These are phyloP conservation scores for Mimosa pudica DNA, from an alignment of 306 rosid genomes.

Conservation along the genomic window DNA sequence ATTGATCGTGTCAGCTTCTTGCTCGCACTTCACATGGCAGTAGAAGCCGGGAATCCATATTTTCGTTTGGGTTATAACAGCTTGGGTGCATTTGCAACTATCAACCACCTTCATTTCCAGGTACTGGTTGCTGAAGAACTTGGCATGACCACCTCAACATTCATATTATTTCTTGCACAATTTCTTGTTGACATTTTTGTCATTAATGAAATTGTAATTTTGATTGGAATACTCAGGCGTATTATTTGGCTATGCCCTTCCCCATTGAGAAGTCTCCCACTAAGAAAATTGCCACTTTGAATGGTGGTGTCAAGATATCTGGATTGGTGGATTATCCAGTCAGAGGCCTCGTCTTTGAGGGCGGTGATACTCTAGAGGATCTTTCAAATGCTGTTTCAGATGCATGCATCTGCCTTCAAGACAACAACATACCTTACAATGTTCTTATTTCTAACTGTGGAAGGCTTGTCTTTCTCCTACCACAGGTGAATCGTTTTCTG, in stretches of 20 bases:
- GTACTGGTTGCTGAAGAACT: slow-evolving; percentile 35
- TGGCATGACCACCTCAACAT: neutral
- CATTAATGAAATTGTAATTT: neutral
- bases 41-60: slow-evolving; percentile 76
- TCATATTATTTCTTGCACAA: neutral
- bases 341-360: slow-evolving; percentile 84
- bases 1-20: slow-evolving; percentile 76
- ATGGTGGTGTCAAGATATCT: slow-evolving; percentile 60
- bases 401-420: slow-evolving; percentile 90
- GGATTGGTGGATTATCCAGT: slow-evolving; percentile 76
- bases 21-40: slow-evolving; percentile 94
- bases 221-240: slow-evolving; percentile 60
- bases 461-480: slow-evolving; percentile 69
- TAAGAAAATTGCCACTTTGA: slow-evolving; percentile 49
- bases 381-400: slow-evolving; percentile 75
- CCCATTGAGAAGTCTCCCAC: slow-evolving; percentile 92
- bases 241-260: slow-evolving; percentile 79
- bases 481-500: slow-evolving; percentile 64
- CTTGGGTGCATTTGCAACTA: slow-evolving; percentile 97
- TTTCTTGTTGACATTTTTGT: slow-evolving; percentile 22
- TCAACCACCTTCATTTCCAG: slow-evolving; percentile 99
- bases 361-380: slow-evolving; percentile 57
- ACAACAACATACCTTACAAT: slow-evolving; percentile 83
- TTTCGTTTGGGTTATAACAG: slow-evolving; percentile 96
- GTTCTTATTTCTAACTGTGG: slow-evolving; percentile 87